Conservation (phyloP, 2,329 filamentous ascomycete genomes). For the Exophiala sideris region DNA sequence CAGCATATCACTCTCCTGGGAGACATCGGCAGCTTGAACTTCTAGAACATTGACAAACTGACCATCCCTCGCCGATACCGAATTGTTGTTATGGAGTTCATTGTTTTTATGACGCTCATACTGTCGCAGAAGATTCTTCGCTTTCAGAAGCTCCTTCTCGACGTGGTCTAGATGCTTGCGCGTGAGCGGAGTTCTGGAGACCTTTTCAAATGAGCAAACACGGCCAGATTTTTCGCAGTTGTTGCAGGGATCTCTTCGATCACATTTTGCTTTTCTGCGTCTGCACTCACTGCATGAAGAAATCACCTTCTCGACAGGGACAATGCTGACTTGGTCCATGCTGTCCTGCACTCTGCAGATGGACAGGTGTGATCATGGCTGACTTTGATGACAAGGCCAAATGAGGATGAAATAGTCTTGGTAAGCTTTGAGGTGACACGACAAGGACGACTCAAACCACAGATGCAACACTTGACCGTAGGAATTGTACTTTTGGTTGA, state of each 20-base stretch:
- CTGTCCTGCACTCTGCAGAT: too few relatives aligned
- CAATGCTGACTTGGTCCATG: not conserved
- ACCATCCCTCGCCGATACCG: not conserved
- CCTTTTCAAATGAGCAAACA: slow-evolving; percentile 50
- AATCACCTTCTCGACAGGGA: not conserved
- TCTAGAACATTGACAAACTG: not conserved
- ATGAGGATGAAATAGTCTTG: too few relatives aligned
- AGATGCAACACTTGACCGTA: too few relatives aligned
- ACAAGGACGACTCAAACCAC: too few relatives aligned
- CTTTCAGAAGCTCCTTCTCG: slow-evolving; percentile 39
- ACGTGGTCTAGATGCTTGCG: slow-evolving; percentile 47
- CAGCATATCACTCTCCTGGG: too few relatives aligned
- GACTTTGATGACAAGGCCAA: too few relatives aligned
- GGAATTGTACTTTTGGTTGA: too few relatives aligned
- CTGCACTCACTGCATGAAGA: slow-evolving; percentile 5
- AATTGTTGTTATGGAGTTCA: not conserved
- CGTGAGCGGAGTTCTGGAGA: slow-evolving; percentile 48
- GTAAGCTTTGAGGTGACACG: too few relatives aligned
- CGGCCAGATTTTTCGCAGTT: slow-evolving; percentile 43
- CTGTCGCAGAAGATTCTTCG: slow-evolving; percentile 21
- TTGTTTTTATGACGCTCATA: not conserved
- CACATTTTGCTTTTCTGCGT: slow-evolving; percentile 8
- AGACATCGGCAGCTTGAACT: too few relatives aligned
- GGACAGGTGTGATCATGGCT: too few relatives aligned
- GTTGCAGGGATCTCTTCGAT: slow-evolving; percentile 6